Conservation (phyloP, 257 asterid genomes). For the Plantago major region DNA sequence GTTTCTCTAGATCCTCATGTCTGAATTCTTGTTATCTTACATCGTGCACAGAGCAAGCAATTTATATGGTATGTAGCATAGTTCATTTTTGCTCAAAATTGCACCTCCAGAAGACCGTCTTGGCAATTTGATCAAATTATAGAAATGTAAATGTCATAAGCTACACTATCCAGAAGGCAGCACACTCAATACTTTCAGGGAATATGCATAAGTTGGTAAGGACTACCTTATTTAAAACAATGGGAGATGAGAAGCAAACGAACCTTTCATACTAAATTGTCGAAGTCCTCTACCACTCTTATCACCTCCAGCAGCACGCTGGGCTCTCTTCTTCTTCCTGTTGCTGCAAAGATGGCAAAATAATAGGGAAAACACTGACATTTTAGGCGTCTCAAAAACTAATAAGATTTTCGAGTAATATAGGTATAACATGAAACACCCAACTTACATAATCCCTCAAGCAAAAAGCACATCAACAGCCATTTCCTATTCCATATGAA, state of each 20-base stretch:
- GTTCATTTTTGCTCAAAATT: too few relatives aligned
- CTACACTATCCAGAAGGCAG: background rate
- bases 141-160: background rate
- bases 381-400: background rate
- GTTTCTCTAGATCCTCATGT: background rate
- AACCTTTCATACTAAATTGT: conserved; percentile 99
- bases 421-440: background rate
- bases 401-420: conserved; percentile 6
- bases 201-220: background rate
- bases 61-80: too few relatives aligned
- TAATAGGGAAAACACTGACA: conserved; percentile 5
- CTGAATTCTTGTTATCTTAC: too few relatives aligned
- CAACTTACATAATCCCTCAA: too few relatives aligned
- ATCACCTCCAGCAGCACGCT: conserved; percentile 86
- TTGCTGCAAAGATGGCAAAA: conserved; percentile 36
- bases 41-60: too few relatives aligned
- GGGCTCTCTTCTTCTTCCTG: conserved; percentile 93
- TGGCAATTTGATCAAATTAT: background rate
- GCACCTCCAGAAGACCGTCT: too few relatives aligned
- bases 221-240: conserved; percentile 2
- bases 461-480: too few relatives aligned
- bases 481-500: too few relatives aligned
- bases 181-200: conserved; percentile 5
- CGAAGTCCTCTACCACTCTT: conserved; percentile 98
- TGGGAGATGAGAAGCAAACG: conserved; percentile 9